These are phyloP conservation scores for Leishmania amazonensis DNA, from an alignment of 208 protist species.

Conservation along the genomic window DNA sequence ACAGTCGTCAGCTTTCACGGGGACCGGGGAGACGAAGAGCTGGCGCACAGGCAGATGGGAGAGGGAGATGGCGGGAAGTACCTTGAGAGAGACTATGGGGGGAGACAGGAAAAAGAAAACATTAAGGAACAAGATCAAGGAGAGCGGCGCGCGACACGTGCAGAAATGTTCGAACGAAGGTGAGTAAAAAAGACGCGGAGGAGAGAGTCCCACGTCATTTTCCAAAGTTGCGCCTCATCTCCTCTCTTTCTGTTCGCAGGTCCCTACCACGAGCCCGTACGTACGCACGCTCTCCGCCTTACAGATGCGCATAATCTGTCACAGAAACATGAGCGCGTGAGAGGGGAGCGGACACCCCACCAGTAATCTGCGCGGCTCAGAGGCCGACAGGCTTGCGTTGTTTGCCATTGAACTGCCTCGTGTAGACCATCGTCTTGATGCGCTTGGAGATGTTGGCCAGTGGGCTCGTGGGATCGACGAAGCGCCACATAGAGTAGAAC, in stretches of 20 bases:
- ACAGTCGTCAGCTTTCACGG: background rate
- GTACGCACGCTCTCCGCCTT: background rate
- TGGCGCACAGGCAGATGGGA: background rate
- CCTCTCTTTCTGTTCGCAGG: no score
- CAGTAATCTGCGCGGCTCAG: conserved; percentile 21
- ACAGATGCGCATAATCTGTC: background rate
- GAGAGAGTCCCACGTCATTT: background rate
- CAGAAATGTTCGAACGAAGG: background rate
- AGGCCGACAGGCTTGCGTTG: conserved; percentile 82
- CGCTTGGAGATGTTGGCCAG: conserved; percentile 61
- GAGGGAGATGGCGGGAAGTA: no score
- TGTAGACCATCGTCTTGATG: conserved; percentile 65
- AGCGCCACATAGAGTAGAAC: conserved; percentile 83
- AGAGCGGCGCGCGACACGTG: background rate
- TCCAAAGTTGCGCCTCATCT: background rate
- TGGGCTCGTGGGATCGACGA: conserved; percentile 81
- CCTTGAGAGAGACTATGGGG: background rate
- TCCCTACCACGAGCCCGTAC: background rate
- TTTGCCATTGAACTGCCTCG: conserved; percentile 51
- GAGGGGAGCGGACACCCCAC: background rate
- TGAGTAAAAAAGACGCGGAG: background rate
- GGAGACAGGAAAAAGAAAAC: background rate
- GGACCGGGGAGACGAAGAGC: background rate
- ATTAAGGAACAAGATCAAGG: background rate
- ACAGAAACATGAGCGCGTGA: background rate